A percentile compares a stretch with the other conserved stretches of the same genome.
phyloP scores from a whole-genome alignment of 345 rosid species.

The Camelina laxa region DNA sequence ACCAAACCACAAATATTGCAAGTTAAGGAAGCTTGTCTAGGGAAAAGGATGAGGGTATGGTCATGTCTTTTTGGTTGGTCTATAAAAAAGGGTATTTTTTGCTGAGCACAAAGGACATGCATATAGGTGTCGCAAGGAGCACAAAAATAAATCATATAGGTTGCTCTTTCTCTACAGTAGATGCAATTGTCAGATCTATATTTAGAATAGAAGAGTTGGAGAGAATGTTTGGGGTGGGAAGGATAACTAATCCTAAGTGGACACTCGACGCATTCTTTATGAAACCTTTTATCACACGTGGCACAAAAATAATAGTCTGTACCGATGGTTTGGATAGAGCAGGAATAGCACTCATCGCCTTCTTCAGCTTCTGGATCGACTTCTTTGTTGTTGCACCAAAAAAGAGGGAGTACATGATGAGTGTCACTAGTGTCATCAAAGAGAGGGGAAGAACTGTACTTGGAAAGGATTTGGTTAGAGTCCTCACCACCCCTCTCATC shows the following conservation, averaged over 20 bases:
- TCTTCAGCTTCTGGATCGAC: background rate
- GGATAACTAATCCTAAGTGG: conserved; percentile 1
- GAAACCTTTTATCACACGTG: background rate
- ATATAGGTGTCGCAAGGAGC: background rate
- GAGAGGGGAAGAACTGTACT: background rate
- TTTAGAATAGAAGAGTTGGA: background rate
- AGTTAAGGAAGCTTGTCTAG: background rate
- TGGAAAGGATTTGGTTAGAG: background rate
- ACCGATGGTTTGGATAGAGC: background rate
- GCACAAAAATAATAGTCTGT: background rate
- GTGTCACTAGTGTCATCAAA: background rate
- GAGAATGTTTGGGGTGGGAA: conserved; percentile 8
- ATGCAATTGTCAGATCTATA: background rate
- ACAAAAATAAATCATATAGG: background rate
- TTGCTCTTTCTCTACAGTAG: background rate
- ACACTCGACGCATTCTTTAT: conserved; percentile 23
- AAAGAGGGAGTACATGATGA: conserved; percentile 18
- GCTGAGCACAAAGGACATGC: conserved; percentile 8
- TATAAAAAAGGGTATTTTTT: background rate
- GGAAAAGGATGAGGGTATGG: conserved; percentile 4
- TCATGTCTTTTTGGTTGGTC: conserved; percentile 24
- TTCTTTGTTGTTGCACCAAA: conserved; percentile 17
- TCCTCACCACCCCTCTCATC: background rate
- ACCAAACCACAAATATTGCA: background rate
- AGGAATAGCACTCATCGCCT: background rate